These are phyloP conservation scores for Sindora glabra DNA, from an alignment of 306 rosid genomes.

Conservation along the genomic window DNA sequence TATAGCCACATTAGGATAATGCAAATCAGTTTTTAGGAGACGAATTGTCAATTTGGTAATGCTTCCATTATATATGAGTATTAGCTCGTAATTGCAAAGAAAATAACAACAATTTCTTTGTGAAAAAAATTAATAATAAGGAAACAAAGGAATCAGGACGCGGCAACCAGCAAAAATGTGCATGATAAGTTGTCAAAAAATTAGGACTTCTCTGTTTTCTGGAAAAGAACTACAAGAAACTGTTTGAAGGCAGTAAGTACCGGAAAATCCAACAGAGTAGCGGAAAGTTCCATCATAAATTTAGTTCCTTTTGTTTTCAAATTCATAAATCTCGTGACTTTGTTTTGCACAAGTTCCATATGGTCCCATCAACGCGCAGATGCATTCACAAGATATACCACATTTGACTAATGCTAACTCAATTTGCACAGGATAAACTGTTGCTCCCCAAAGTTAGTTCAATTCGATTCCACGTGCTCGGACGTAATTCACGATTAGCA, in stretches of 20 bases:
- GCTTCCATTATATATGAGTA: too few species aligned
- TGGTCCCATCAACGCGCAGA: neutral
- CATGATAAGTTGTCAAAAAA: neutral
- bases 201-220: conserved; percentile 16
- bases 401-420: neutral
- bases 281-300: neutral
- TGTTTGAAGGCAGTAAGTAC: too few species aligned
- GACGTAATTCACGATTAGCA: neutral
- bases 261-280: neutral
- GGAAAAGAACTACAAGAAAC: neutral
- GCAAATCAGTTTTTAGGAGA: too few species aligned
- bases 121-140: neutral
- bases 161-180: neutral
- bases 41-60: too few species aligned
- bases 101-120: too few species aligned
- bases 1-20: conserved; percentile 7
- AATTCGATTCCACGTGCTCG: neutral
- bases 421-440: neutral
- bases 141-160: neutral
- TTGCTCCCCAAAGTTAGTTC: neutral
- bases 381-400: neutral
- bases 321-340: neutral
- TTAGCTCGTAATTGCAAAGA: neutral
- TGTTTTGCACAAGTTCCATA: neutral
- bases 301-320: neutral